phyloP scores from a whole-genome alignment of 2,329 filamentous ascomycete genomes.

The Neofusicoccum umdonicola region DNA sequence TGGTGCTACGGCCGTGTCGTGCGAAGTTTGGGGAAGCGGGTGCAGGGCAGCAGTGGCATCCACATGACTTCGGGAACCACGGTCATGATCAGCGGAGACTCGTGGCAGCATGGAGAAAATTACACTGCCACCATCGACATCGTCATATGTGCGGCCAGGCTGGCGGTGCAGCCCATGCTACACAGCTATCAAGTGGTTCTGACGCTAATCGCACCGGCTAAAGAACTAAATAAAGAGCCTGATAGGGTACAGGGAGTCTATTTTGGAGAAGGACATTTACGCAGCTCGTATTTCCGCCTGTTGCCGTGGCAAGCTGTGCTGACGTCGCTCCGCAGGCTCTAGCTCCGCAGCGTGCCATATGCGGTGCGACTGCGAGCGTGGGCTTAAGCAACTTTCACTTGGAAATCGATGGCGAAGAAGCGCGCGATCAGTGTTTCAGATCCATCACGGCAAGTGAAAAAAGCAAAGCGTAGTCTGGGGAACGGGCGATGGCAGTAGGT shows the following conservation, averaged over 20 bases:
- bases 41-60: neutral
- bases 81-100: neutral
- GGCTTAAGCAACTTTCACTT: neutral
- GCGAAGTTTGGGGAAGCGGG: neutral
- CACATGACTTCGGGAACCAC: conserved; percentile 3
- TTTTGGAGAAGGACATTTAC: neutral
- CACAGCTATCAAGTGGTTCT: neutral
- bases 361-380: neutral
- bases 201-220: neutral
- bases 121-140: neutral
- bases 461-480: neutral
- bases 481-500: neutral
- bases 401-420: neutral
- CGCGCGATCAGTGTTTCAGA: neutral
- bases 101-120: neutral
- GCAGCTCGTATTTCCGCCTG: conserved; percentile 9
- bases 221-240: neutral
- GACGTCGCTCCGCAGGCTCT: conserved; percentile 11
- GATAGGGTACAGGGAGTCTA: neutral
- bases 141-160: neutral
- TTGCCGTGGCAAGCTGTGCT: conserved; percentile 13
- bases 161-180: neutral
- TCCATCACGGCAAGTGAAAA: neutral
- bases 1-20: neutral
- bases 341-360: conserved; percentile 8